Percentiles rank a stretch among this genome's conserved stretches.
Evolutionary conservation across 169 alveolate genomes (phyloP).

Genomic region (Eimeria zaria): DNA sequence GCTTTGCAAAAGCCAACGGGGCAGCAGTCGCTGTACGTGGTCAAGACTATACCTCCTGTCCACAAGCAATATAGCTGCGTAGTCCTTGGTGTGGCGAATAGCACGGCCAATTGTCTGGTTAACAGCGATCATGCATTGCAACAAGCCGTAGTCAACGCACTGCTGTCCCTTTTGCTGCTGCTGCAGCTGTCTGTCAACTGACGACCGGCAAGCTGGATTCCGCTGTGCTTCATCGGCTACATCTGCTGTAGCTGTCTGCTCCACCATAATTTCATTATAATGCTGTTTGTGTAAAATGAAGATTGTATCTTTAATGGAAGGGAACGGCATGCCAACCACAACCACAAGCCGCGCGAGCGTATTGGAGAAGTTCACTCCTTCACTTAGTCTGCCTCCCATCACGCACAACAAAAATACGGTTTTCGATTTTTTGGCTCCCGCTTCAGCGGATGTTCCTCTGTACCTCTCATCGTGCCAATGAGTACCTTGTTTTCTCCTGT

Average conservation of each 20-base stretch:
- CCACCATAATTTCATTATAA: neutral
- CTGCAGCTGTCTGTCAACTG: neutral
- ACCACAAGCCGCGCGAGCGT: constrained; percentile 97
- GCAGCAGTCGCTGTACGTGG: constrained; percentile 84
- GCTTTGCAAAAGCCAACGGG: constrained; percentile 87
- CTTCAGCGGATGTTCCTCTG: neutral
- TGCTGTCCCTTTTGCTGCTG: constrained; percentile 48
- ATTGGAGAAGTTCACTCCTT: constrained; percentile 98
- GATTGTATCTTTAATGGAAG: constrained; percentile 85
- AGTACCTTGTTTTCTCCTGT: neutral
- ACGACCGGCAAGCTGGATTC: neutral
- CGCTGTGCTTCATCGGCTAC: neutral
- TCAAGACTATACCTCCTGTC: constrained; percentile 92
- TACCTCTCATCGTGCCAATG: neutral
- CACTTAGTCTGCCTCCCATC: constrained; percentile 97
- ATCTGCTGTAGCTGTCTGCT: neutral
- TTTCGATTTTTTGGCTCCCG: neutral
- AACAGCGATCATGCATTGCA: constrained; percentile 95
- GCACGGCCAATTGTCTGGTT: constrained; percentile 99
- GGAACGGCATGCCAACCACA: constrained; percentile 98
- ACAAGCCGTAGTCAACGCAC: constrained; percentile 49
- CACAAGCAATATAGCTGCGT: constrained; percentile 95
- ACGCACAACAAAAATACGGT: constrained; percentile 88
- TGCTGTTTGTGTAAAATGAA: constrained; percentile 42
- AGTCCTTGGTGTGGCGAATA: constrained; percentile 97